phyloP scores from a whole-genome alignment of 2,329 filamentous ascomycete genomes.

The Diaporthe helianthi region DNA sequence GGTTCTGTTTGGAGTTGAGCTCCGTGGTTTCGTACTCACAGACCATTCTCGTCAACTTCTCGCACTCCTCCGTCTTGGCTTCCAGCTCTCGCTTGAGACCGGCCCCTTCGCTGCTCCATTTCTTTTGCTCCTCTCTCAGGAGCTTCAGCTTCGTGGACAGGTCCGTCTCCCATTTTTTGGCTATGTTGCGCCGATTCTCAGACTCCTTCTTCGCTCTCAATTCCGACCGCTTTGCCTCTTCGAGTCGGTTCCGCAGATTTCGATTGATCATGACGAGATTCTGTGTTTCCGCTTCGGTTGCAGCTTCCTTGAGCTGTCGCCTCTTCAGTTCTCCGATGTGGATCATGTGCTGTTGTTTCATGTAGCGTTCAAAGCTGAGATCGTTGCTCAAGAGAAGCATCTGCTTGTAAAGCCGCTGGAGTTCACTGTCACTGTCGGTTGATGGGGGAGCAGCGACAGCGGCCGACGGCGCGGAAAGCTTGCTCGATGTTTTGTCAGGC shows the following conservation, averaged over 20 bases:
- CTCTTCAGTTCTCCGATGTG: slow-evolving; percentile 82
- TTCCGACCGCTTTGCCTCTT: slow-evolving; percentile 75
- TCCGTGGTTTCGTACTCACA: slow-evolving; percentile 75
- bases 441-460: slow-evolving; percentile 41
- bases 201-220: slow-evolving; percentile 75
- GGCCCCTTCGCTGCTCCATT: slow-evolving; percentile 65
- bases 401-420: slow-evolving; percentile 71
- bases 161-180: slow-evolving; percentile 80
- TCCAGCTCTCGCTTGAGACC: slow-evolving; percentile 64
- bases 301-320: slow-evolving; percentile 77
- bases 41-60: slow-evolving; percentile 70
- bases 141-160: slow-evolving; percentile 70
- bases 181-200: slow-evolving; percentile 73
- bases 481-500: slow-evolving; percentile 46
- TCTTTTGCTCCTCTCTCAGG: slow-evolving; percentile 74
- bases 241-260: slow-evolving; percentile 73
- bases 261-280: slow-evolving; percentile 81
- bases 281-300: slow-evolving; percentile 82
- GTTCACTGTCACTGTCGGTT: slow-evolving; percentile 47
- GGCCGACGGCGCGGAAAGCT: slow-evolving; percentile 40
- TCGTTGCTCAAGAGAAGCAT: slow-evolving; percentile 81
- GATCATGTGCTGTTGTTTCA: slow-evolving; percentile 82
- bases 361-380: slow-evolving; percentile 81
- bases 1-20: slow-evolving; percentile 66
- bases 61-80: slow-evolving; percentile 64